Evolutionary conservation across 2,329 filamentous ascomycete genomes (phyloP).

Genomic region (Dactylellina haptotyla): DNA sequence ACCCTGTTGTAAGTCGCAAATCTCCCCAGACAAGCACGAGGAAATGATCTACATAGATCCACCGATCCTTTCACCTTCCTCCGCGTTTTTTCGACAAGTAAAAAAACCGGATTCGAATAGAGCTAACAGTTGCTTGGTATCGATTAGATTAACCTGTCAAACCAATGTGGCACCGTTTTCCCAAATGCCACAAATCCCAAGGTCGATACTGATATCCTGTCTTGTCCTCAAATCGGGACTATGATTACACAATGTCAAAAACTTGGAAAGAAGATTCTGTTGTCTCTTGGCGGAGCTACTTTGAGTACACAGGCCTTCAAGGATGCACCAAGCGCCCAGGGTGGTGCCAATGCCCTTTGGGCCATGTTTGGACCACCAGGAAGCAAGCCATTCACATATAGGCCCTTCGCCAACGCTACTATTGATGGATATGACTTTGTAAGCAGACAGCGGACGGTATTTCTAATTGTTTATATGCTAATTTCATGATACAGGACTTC

Average conservation of each 20-base stretch:
- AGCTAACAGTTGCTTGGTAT: slow-evolving; percentile 10
- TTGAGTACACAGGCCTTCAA: slow-evolving; percentile 66
- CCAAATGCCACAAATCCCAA: slow-evolving; percentile 19
- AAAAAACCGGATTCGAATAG: no score
- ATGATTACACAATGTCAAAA: slow-evolving; percentile 68
- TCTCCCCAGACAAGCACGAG: not conserved
- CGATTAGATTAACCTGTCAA: slow-evolving; percentile 44
- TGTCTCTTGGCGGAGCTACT: slow-evolving; percentile 77
- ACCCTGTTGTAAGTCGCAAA: slow-evolving; percentile 30
- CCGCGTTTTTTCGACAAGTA: no score
- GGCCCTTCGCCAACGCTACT: slow-evolving; percentile 74
- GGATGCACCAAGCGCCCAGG: slow-evolving; percentile 65
- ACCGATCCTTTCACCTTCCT: no score
- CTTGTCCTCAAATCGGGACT: slow-evolving; percentile 41
- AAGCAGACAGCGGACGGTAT: not conserved
- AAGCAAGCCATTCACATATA: slow-evolving; percentile 64
- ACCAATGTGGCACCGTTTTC: slow-evolving; percentile 41
- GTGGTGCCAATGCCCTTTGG: slow-evolving; percentile 74
- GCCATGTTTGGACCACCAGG: slow-evolving; percentile 70
- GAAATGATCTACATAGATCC: not conserved
- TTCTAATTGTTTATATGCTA: not conserved
- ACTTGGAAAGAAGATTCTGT: slow-evolving; percentile 73
- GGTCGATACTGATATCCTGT: slow-evolving; percentile 35
- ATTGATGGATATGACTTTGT: slow-evolving; percentile 79
- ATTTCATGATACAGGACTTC: slow-evolving; percentile 33